Conservation (phyloP, 495 filamentous ascomycete species). For the Cudoniella acicularis region DNA sequence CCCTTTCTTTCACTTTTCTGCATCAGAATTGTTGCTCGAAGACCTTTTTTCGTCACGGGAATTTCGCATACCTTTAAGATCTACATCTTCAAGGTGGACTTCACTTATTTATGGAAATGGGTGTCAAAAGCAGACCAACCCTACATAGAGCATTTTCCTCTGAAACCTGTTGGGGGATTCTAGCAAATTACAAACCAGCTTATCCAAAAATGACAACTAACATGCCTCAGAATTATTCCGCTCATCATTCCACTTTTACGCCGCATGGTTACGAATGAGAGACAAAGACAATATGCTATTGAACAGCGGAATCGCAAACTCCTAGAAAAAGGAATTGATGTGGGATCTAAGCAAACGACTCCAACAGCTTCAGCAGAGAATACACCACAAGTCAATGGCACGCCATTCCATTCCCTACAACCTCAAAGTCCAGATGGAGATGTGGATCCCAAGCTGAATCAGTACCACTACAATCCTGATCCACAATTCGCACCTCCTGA, state of each 20-base stretch:
- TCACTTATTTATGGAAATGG: too few species aligned
- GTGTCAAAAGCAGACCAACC: too few species aligned
- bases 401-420: neutral
- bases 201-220: neutral
- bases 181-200: too few species aligned
- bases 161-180: too few species aligned
- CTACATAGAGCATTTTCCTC: too few species aligned
- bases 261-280: constrained; percentile 62
- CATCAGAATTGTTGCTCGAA: too few species aligned
- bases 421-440: constrained; percentile 2
- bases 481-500: neutral
- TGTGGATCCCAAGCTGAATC: constrained; percentile 18
- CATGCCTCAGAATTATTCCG: constrained; percentile 39
- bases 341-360: too few species aligned
- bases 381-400: constrained; percentile 3
- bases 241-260: constrained; percentile 56
- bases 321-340: too few species aligned
- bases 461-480: constrained; percentile 15
- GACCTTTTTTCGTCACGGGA: too few species aligned
- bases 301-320: neutral
- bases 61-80: too few species aligned
- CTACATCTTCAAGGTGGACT: too few species aligned
- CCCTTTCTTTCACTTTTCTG: neutral
- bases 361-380: too few species aligned
- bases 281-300: constrained; percentile 55